These are phyloP conservation scores for Kwoniella heveanensis DNA, from an alignment of 768 basidiomycete genomes.

Conservation along the genomic window DNA sequence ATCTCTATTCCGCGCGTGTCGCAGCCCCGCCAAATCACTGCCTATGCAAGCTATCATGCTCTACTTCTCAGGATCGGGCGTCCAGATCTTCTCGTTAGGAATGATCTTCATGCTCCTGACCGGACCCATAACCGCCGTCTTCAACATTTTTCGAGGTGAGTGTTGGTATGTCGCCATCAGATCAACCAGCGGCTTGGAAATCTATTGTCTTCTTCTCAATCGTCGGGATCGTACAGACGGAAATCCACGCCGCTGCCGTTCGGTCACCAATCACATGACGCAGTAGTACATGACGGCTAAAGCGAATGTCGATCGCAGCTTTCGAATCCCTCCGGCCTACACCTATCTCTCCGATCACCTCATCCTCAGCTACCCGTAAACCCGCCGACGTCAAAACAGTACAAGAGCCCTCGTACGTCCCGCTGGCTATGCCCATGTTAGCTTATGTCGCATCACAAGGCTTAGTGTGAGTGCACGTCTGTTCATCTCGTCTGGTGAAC, in stretches of 20 bases:
- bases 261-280: no score
- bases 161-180: constrained; percentile 7
- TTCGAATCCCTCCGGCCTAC: constrained; percentile 70
- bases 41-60: constrained; percentile 99
- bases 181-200: background rate
- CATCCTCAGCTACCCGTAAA: constrained; percentile 5
- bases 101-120: constrained; percentile 91
- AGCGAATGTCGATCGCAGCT: no score
- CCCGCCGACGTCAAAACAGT: background rate
- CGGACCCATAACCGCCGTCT: constrained; percentile 79
- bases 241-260: no score
- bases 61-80: constrained; percentile 95
- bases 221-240: no score
- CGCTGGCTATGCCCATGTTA: constrained; percentile 43
- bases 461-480: constrained; percentile 53
- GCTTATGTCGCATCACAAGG: constrained; percentile 51
- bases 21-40: constrained; percentile 76
- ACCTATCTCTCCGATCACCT: constrained; percentile 4
- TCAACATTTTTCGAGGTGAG: constrained; percentile 76
- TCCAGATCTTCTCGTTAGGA: constrained; percentile 96
- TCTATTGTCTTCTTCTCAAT: background rate
- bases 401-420: constrained; percentile 35
- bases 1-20: no score
- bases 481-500: no score
- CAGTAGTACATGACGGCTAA: no score